Base-by-base conservation (phyloP, 1,284 basidiomycete genomes). In the Cutaneotrichosporon cyanovorans region DNA sequence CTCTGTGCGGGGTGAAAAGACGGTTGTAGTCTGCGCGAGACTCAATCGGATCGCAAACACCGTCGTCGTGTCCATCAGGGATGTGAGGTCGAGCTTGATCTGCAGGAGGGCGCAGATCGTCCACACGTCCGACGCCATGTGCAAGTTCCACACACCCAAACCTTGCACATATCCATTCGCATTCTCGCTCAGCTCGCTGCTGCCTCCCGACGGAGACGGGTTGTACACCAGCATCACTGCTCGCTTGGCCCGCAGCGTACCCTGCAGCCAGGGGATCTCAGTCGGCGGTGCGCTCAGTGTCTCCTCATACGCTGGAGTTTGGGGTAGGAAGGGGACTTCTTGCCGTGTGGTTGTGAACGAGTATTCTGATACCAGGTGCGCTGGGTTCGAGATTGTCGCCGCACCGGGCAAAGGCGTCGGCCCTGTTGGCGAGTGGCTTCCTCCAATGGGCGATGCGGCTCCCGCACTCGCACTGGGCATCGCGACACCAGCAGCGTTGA, bases 11-110 rank as follows among this genome's bases (percentile, higher is more conserved):
- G 63, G 63, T 0, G 63, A 63, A 10, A 46, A 48, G 18, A 69
- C 51, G 5, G 51, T 35, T 37, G 59, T 56, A 1, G 58, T 61
- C 45, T 69, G 66, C 5, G 51, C 42, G 8, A 69, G 53, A 11
- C 45, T 42, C 10, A 67, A 49, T 19, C 61, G 57, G 20, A 61
- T 53, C n/a, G 58, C 58, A 39, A 59, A 65, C 38, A 69, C 49
- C 6, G 65, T 66, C 2, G 53, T 50, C 8, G 33, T 40, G 3
- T 59, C 55, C 10, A 56, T 54, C 1, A 61, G 58, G 9, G 40
- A 45, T 5, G 54, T 53, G 25, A 55, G 34, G 18, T 42, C 42
- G 10, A 66, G 21, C 18, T 43, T 46, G 18, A 50, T 45, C 37
- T 55, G 44, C 30, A 68, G 45, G 35, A 61, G 56, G 1, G 57